Evolutionary conservation across 2,329 filamentous ascomycete genomes (phyloP), one percentile per base, ranked within the genome.

Genomic region (Trichothecium sympodiale): DNA sequence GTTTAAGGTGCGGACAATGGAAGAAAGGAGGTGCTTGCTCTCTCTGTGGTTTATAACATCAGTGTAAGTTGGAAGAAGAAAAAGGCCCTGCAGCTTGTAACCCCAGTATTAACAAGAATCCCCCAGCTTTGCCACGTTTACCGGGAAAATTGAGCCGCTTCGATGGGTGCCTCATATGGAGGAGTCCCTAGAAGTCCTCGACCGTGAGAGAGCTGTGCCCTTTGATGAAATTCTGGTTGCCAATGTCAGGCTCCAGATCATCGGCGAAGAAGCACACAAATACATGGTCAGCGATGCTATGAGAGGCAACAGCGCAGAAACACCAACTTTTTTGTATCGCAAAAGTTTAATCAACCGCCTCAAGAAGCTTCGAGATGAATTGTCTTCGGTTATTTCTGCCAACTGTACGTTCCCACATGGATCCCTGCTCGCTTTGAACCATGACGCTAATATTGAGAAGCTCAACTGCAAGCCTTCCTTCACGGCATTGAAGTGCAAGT

Each of bases 91-190:
- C 14, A 8, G 9, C 5, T 33, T 13, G 14, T 16, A 31, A 31
- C 17, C n/a, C n/a, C n/a, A n/a, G n/a, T n/a, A n/a, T 33, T 41
- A 20, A 37, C 28, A 28, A 13, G 15, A 4, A 17, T 13, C 29
- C 9, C 35, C 5, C 36, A 62, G 56, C 39, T 50, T 52, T 38
- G 50, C 56, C 33, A 55, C 48, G 3, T 65, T 57, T 35, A 54
- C 71, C 12, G 62, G 62, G 17, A 63, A 64, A 31, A 58, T 64
- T 34, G 71, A 77, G 35, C 46, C 62, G 2, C 55, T 79, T 33
- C 60, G 57, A 3, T 81, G 75, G 75, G 76, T 66, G 1, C 44
- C 65, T 2, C 65, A 75, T 35, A 66, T 80, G 59, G 72, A 77
- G 20, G 71, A 77, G 26, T 71, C 65, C 26, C 54, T 79, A 1